Base-by-base conservation (phyloP, 1,139 yeast species). In the Scheffersomyces illinoinensis region DNA sequence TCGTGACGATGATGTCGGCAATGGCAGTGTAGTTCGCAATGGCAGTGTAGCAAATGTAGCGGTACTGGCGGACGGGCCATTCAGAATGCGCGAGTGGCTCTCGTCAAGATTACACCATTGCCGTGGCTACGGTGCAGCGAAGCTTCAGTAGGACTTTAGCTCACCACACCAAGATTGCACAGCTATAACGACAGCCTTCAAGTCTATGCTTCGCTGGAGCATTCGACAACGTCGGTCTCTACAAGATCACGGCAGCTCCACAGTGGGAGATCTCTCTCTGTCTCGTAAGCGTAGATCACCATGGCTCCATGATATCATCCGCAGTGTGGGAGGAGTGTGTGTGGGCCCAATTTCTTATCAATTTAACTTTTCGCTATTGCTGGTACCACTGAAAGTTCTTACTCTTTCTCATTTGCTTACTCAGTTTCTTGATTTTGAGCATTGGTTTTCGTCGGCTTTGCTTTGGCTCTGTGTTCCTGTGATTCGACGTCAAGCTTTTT, bases 271-370 rank as follows among this genome's bases (percentile, higher is more conserved):
- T 33, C 43, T 33, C 43, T 33, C 33, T 24, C 33, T 12, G 17
- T 33, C 43, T 33, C 43, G 43, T 33, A 10, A 33, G 12, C 43
- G 43, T 33, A 33, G 43, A 33, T 33, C 43, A 33, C 43, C 43
- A 33, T 33, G 43, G 43, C 43, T 33, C 43, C 43, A 12, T 33
- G 43, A 33, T 33, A 33, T 12, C 43, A 33, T 33, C 17, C 43
- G 43, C 43, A 33, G 43, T 33, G 43, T 33, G 43, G 43, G 14
- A 33, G 43, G 43, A 20, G 51, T 48, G 51, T 48, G 51, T 48
- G 51, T 48, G 51, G 21, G 51, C 51, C 43, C 51, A 48, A 48
- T 48, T 48, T 48, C 51, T 48, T 48, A 48, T 48, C 51, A 48
- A 48, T 48, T 48, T 20, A 48, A 48, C 51, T 48, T 48, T 26